phyloP scores from a whole-genome alignment of 352 stramenopile genomes.

The Globisporangium megalacanthum region DNA sequence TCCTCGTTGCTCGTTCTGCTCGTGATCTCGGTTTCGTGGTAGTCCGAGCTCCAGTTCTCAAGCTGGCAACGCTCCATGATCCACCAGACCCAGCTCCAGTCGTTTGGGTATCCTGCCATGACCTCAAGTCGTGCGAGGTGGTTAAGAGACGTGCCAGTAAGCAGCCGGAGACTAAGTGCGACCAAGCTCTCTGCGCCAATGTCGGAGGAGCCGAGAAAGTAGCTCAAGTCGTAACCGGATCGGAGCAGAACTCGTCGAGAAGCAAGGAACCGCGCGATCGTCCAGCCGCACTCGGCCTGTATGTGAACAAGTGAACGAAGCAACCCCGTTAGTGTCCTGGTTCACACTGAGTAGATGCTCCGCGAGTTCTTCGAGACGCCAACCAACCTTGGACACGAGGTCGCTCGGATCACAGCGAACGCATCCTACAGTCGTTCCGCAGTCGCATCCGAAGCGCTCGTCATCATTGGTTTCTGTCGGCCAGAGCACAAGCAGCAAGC shows the following conservation, averaged over 20 bases:
- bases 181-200: background rate
- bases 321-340: background rate
- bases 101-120: background rate
- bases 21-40: background rate
- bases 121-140: conserved; percentile 10
- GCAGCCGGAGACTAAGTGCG: conserved; percentile 4
- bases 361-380: too few relatives aligned
- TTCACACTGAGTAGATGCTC: background rate
- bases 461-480: background rate
- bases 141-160: conserved; percentile 5
- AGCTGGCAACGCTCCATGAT: conserved; percentile 7
- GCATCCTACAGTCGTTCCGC: conserved; percentile 3
- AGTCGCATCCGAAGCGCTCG: conserved; percentile 11
- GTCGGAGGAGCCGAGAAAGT: conserved; percentile 9
- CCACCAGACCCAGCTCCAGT: conserved; percentile 11
- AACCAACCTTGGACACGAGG: conserved; percentile 11
- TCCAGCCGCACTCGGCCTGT: conserved; percentile 7
- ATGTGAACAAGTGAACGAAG: background rate
- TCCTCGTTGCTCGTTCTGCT: background rate
- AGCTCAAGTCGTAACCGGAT: conserved; percentile 12
- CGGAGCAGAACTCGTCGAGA: conserved; percentile 11
- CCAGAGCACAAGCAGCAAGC: conserved; percentile 4
- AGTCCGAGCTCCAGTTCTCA: conserved; percentile 1
- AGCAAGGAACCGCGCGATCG: conserved; percentile 13
- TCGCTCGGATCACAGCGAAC: conserved; percentile 5